Evolutionary conservation across 2,329 filamentous ascomycete species (phyloP), one percentile per base, ranked within the genome.

Genomic region (Neofusicoccum laricinum): DNA sequence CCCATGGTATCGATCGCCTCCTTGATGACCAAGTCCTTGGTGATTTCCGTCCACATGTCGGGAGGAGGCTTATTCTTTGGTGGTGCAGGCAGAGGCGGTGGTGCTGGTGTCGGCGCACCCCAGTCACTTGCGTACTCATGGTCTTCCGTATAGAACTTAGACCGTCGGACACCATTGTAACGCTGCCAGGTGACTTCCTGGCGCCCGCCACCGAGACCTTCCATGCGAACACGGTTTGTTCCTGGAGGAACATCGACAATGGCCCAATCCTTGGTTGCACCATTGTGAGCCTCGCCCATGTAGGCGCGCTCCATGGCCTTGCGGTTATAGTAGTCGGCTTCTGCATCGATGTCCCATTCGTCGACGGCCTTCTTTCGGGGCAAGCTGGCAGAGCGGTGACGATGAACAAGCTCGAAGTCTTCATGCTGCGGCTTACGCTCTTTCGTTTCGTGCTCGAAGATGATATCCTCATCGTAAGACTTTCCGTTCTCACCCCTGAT

Each of bases 1-100:
- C 92, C 92, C 73, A 89, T 80, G 71, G 90, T 84, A 69, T 96
- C 89, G 68, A 98, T 91, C 17, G 95, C 95, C 74, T 97, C 93
- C 61, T 90, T 88, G 65, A 89, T 84, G 15, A 98, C 92, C 40
- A 98, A 79, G 69, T 97, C 93, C 79, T 96, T 97, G 50, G 94
- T 96, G 70, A 99, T 92, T 78, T 98, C 95, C 0, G 95, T 99
- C 94, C 94, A 98, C 81, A 96, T 91, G 66, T 82, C 80, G 67
- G 75, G 74, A 45, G 75, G 74, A 45, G 73, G 70, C 68, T 78
- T 79, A n/a, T 71, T 68, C 65, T 76, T 77, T 34, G 72, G 68
- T 32, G 68, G 66, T 36, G 61, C 46, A n/a, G 40, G 49, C 12
- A 46, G 25, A 15, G 49, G 48, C 15, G 61, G 64, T 2, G 65